Base-by-base conservation (phyloP, 306 rosid species). In the Acacia acuminata region DNA sequence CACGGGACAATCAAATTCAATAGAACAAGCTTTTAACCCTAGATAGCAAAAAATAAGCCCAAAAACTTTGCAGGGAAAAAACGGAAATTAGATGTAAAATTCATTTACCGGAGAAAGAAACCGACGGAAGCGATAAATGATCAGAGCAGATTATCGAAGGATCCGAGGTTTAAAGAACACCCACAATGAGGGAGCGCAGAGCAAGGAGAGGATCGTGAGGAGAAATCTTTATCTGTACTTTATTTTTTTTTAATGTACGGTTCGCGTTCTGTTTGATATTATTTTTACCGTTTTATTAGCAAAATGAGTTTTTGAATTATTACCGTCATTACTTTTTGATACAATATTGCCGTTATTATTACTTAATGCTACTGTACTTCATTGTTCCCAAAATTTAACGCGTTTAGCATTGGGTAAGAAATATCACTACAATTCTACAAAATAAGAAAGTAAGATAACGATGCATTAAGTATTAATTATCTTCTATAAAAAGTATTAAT, bases 11-110 rank as follows among this genome's bases (percentile, higher is more conserved):
- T 68, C 32, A 0, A 66, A 84, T 38, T 38, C 42, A 38, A 38
- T 38, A 82, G 66, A 76, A 27, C 64, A 63, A 11, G 44, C 74
- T n/a, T 84, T 85, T 53, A 85, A 83, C 88, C 87, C 89, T 88
- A 88, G 25, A 34, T 19, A 50, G 25, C 78, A 63, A 24, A 19
- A 81, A 84, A 90, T 82, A 90, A 65, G 34, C 55, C 25, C n/a
- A 32, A 20, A 87, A 77, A 81, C n/a, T 64, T 85, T 86, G 71
- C 5, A 38, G 75, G 36, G 22, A 2, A 66, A 77, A 76, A 69
- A 50, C 16, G 30, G 78, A 14, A 81, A 5, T 42, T 50, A 60
- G 53, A 73, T 22, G 27, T 2, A 53, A 58, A 79, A 85, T 36
- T 16, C 25, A 75, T 78, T 82, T 83, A 85, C 77, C 77, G 2